A percentile compares a stretch with the other conserved stretches of the same genome.
Evolutionary conservation across 1,139 yeast species (phyloP).

Genomic region (Diutina siamensis): DNA sequence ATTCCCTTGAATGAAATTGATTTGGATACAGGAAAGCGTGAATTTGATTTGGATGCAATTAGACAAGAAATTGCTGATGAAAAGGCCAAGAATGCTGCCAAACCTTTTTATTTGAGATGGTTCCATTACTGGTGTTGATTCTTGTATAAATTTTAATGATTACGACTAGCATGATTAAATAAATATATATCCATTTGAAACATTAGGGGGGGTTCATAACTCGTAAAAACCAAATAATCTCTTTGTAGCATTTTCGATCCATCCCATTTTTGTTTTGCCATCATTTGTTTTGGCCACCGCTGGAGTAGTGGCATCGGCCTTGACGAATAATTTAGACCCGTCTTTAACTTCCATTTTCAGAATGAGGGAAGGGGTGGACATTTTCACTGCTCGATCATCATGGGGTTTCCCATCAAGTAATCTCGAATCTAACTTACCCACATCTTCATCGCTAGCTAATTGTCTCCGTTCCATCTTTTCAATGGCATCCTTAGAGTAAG

Average conservation of each 20-base stretch:
- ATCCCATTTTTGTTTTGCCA: conserved; percentile 22
- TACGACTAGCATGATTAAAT: background rate
- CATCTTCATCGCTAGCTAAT: conserved; percentile 40
- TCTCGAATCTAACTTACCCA: conserved; percentile 30
- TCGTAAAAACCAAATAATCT: conserved; percentile 37
- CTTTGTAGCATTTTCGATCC: conserved; percentile 23
- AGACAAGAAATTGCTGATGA: conserved; percentile 22
- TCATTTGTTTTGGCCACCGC: conserved; percentile 11
- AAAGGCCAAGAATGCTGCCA: conserved; percentile 18
- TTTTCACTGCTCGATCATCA: conserved; percentile 6
- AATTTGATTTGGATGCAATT: conserved; percentile 12
- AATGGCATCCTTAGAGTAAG: conserved; percentile 48
- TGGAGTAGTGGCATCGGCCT: conserved; percentile 14
- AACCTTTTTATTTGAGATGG: conserved; percentile 7
- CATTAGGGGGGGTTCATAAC: conserved; percentile 12
- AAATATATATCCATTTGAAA: no score
- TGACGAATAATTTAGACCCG: conserved; percentile 28
- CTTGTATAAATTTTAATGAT: background rate
- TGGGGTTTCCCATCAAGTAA: conserved; percentile 14
- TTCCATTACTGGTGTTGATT: conserved; percentile 5
- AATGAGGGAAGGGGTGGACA: conserved; percentile 6
- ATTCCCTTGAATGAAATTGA: conserved; percentile 30
- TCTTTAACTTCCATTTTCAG: conserved; percentile 26
- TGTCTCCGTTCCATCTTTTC: conserved; percentile 52
- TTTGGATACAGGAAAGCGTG: conserved; percentile 28